Conservation (phyloP, 805 yeast genomes). For the Kodamaea leandrae region DNA sequence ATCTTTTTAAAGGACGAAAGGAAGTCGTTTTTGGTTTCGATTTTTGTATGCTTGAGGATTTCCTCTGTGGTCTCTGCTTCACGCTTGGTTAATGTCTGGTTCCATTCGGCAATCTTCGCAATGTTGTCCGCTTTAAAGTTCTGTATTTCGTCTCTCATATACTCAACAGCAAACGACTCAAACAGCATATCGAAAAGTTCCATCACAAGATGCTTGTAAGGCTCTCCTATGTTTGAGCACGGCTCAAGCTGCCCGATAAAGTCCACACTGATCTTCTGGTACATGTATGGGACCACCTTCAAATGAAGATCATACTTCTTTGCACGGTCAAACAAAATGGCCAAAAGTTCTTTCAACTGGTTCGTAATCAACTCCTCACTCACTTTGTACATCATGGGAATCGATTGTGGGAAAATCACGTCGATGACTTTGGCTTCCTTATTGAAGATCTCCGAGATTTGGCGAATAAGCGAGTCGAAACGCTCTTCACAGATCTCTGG, state of each 20-base stretch:
- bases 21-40: slow-evolving; percentile 35
- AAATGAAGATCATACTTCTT: slow-evolving; percentile 31
- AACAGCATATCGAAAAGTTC: slow-evolving; percentile 42
- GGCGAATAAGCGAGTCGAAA: slow-evolving; percentile 24
- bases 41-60: slow-evolving; percentile 49
- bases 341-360: slow-evolving; percentile 34
- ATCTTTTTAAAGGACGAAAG: slow-evolving; percentile 25
- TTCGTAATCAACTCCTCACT: slow-evolving; percentile 45
- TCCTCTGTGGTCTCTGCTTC: slow-evolving; percentile 49
- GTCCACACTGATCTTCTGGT: slow-evolving; percentile 24
- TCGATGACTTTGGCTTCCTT: slow-evolving; percentile 40
- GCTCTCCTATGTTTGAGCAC: slow-evolving; percentile 37
- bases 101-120: slow-evolving; percentile 33
- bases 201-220: slow-evolving; percentile 28
- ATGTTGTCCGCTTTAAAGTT: slow-evolving; percentile 26
- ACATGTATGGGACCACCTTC: slow-evolving; percentile 38
- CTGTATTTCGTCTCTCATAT: slow-evolving; percentile 35
- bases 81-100: slow-evolving; percentile 33
- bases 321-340: slow-evolving; percentile 27
- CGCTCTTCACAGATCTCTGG: slow-evolving; percentile 14
- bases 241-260: slow-evolving; percentile 27
- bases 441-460: slow-evolving; percentile 36
- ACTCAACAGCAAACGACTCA: slow-evolving; percentile 41
- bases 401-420: slow-evolving; percentile 40
- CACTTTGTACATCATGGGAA: slow-evolving; percentile 48